Evolutionary conservation across 2,329 filamentous ascomycete genomes (phyloP), one percentile per base, ranked within the genome.

Genomic region (Cladosporium sp.): DNA sequence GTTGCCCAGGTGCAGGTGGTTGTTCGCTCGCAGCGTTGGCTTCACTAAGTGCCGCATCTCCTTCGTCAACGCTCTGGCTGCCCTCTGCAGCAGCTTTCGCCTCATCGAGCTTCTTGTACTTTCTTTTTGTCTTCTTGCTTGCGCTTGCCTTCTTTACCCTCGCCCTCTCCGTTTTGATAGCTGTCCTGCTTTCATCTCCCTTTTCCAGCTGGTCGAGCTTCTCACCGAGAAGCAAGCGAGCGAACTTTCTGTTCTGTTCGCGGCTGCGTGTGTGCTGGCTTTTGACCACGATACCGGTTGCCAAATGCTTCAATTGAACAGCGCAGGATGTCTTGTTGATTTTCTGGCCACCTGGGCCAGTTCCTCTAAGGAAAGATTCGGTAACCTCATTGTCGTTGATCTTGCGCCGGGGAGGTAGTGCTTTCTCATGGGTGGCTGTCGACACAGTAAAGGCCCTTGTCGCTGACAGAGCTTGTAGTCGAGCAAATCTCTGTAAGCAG

Each of bases 281-380:
- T 81, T 99, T 99, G 69, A 99, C 87, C 15, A 98, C 93, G 63
- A 97, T 88, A 68, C 94, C 94, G 0, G 93, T 96, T 6, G 94
- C 92, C 18, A 91, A 81, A 78, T 99, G 95, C 71, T 90, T 95
- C 41, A 99, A 84, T 77, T 99, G 95, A 2, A 97, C 94, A 44
- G 94, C 94, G 0, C 92, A 97, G 70, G 89, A 93, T 30, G 95
- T 99, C 87, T 99, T 99, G 81, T 99, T 99, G 81, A 98, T 98
- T 78, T 97, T 97, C 77, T 99, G 95, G 0, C 95, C 95, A 28
- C 95, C 95, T 0, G 95, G 94, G 1, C 95, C 95, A 72, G 88
- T 91, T 73, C 95, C 95, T 77, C 95, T 96, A 68, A 99, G 84
- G 80, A 96, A 98, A 51, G 85, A 86, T 75, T 97, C 92, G 65